Percentiles rank a stretch among this genome's conserved stretches.
phyloP scores from a whole-genome alignment of 2,329 filamentous ascomycete genomes.

The Beauveria sp. region DNA sequence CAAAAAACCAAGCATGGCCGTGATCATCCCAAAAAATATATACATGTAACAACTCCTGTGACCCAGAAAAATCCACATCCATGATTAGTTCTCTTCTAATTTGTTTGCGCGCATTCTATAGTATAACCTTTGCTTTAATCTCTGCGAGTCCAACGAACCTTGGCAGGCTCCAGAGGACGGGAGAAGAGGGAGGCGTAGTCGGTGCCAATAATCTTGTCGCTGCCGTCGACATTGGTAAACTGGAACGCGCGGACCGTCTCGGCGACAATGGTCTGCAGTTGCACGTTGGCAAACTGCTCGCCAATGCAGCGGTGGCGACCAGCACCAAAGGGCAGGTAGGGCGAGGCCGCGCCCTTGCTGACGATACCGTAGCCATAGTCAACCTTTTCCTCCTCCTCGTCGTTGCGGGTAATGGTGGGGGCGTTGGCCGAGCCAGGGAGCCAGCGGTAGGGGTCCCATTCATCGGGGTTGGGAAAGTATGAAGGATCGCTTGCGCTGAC shows the following conservation, averaged over 20 bases:
- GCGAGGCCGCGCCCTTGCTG: constrained; percentile 81
- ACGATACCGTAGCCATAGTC: constrained; percentile 94
- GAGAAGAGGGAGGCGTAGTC: constrained; percentile 68
- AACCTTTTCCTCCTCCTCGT: constrained; percentile 64
- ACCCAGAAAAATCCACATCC: background rate
- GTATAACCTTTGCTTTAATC: constrained; percentile 25
- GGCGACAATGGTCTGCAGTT: constrained; percentile 78
- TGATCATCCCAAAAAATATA: background rate
- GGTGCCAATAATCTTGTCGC: constrained; percentile 58
- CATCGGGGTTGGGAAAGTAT: constrained; percentile 74
- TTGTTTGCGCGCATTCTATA: background rate
- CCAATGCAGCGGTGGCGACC: constrained; percentile 92
- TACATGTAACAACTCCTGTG: background rate
- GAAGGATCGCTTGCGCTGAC: constrained; percentile 64
- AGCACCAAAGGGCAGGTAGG: constrained; percentile 90
- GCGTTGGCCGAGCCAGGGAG: constrained; percentile 54
- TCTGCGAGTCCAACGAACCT: constrained; percentile 69
- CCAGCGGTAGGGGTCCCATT: constrained; percentile 93
- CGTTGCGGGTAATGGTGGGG: constrained; percentile 37
- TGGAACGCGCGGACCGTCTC: constrained; percentile 73
- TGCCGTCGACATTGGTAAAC: constrained; percentile 68
- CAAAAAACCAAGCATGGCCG: background rate
- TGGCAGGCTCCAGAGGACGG: constrained; percentile 61
- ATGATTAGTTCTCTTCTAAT: background rate
- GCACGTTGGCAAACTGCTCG: constrained; percentile 91